Evolutionary conservation across 1,284 basidiomycete genomes (phyloP).

Genomic region (Bjerkandera adusta): DNA sequence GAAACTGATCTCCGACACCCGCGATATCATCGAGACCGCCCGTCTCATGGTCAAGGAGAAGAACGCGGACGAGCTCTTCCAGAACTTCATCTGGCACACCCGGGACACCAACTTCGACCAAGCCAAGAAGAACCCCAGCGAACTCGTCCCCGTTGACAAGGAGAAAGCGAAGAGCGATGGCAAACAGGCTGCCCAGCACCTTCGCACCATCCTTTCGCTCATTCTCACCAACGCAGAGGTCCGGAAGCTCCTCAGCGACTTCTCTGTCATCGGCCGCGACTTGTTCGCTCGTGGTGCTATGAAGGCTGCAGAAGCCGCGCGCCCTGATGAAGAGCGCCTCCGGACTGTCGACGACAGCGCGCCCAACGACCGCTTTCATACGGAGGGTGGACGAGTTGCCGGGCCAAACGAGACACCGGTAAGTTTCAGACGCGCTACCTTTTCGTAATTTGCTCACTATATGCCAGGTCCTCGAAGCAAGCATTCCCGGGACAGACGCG

Average conservation of each 20-base stretch:
- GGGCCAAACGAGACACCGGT: constrained; percentile 33
- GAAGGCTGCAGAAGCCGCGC: constrained; percentile 73
- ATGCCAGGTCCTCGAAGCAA: constrained; percentile 42
- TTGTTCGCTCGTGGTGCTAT: constrained; percentile 76
- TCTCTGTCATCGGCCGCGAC: constrained; percentile 83
- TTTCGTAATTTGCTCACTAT: no score
- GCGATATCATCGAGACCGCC: constrained; percentile 71
- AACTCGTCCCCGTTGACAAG: constrained; percentile 49
- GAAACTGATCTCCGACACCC: constrained; percentile 72
- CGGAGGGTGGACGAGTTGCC: constrained; percentile 44
- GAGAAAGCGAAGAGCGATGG: constrained; percentile 60
- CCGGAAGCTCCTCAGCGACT: constrained; percentile 84
- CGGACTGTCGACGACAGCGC: constrained; percentile 69
- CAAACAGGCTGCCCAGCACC: constrained; percentile 69
- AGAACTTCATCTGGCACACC: constrained; percentile 82
- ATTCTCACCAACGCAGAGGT: constrained; percentile 91
- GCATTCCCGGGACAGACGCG: constrained; percentile 43
- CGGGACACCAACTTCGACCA: constrained; percentile 48
- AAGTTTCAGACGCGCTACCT: constrained; percentile 9
- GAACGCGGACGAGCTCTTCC: constrained; percentile 88
- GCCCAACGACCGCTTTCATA: constrained; percentile 57
- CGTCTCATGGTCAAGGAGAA: constrained; percentile 74
- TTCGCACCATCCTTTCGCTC: constrained; percentile 83
- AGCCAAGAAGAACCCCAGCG: constrained; percentile 42
- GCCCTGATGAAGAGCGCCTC: constrained; percentile 67